Conservation (phyloP, 2,329 filamentous ascomycete genomes). For the Aspergillus sp. region DNA sequence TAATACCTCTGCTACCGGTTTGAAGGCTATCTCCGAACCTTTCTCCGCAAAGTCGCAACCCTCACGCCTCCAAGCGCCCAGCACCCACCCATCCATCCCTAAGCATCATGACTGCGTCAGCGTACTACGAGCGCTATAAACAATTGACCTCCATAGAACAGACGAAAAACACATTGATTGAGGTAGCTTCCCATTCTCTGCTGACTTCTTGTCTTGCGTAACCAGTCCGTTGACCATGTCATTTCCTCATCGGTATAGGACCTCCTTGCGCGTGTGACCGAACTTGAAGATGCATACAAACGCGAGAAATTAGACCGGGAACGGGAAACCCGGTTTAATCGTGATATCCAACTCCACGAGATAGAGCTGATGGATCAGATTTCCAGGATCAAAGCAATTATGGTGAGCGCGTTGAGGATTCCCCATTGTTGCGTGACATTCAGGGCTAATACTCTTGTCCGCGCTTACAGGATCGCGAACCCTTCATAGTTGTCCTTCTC, state of each 20-base stretch:
- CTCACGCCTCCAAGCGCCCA: constrained; percentile 1
- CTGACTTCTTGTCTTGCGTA: background rate
- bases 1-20: background rate
- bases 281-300: constrained; percentile 45
- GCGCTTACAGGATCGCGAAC: constrained; percentile 47
- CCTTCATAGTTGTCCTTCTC: constrained; percentile 54
- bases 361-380: constrained; percentile 49
- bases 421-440: background rate
- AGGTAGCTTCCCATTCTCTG: constrained; percentile 32
- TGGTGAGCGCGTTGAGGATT: constrained; percentile 31
- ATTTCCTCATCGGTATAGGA: constrained; percentile 34
- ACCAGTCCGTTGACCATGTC: constrained; percentile 1
- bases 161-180: constrained; percentile 48
- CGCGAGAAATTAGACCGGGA: constrained; percentile 48
- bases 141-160: constrained; percentile 45
- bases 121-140: constrained; percentile 44
- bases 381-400: constrained; percentile 43
- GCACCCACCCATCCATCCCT: constrained; percentile 5
- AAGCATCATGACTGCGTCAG: constrained; percentile 32
- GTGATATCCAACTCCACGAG: constrained; percentile 48
- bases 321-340: constrained; percentile 48
- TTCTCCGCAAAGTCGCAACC: background rate
- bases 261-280: constrained; percentile 43
- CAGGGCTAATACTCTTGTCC: constrained; percentile 6
- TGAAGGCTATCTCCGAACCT: background rate